Base-by-base conservation (phyloP, 306 rosid species). In the Lagenaria siceraria region DNA sequence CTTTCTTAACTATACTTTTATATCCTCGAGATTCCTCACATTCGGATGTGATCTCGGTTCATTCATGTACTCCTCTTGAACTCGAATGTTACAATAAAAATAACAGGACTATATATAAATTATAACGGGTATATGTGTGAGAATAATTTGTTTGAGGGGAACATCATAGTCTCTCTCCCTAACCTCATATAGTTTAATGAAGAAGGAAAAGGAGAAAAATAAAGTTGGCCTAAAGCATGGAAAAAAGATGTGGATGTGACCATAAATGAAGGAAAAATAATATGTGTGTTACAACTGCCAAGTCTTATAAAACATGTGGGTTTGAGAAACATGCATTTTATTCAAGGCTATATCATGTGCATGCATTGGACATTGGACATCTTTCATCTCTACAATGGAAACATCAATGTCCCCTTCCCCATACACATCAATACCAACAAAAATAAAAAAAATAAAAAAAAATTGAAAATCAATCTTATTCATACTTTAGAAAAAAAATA, bases 321-420 rank as follows among this genome's bases (percentile, higher is more conserved):
- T 22, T 64, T 64, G 49, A 62, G n/a, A n/a, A n/a, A 35, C 6
- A 19, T 33, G 46, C 72, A 64, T 63, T 15, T 18, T 18, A 15
- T 63, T 63, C 46, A 33, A 33, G 73, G 25, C 10, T 10, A 65
- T 65, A 65, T 65, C 73, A 65, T n/a, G 74, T 66, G 74, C 52
- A 40, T 66, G 74, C 74, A 66, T 40, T 40, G 31, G 74, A 40
- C n/a, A n/a, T 35, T 19, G 19, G 33, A 66, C 53, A 66, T 66
- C 53, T 40, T 66, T 40, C 52, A 40, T 11, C 19, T 66, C 31
- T 38, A 66, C 31, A n/a, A 66, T 38, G 74, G 74, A 66, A 66
- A 38, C 74, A 66, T n/a, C 18, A 66, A 66, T 66, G 74, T 66
- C 29, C 73, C 73, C 51, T 65, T 65, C 49, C 29, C 51, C 49